Evolutionary conservation across 805 yeast species (phyloP).

Genomic region (Ogataea glucozyma): DNA sequence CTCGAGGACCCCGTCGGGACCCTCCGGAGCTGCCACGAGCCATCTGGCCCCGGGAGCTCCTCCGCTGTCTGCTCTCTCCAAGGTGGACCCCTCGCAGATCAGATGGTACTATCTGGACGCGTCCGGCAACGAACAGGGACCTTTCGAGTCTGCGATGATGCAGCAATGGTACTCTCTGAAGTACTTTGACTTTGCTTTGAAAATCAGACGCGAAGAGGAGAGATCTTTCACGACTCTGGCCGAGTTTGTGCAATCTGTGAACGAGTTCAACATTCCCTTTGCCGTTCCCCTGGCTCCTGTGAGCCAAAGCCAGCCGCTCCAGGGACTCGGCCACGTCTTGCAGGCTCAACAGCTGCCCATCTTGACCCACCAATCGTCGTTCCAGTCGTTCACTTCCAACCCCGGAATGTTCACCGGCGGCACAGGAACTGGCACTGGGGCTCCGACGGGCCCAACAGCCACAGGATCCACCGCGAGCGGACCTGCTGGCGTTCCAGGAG

Average conservation of each 20-base stretch:
- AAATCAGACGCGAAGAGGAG: slow-evolving; percentile 61
- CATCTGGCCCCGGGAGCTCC: too few species aligned
- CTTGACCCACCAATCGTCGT: slow-evolving; percentile 14
- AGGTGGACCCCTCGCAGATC: slow-evolving; percentile 36
- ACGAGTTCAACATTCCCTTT: slow-evolving; percentile 61
- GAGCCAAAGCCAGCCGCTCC: too few species aligned
- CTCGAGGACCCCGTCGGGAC: slow-evolving; percentile 8
- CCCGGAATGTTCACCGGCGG: slow-evolving; percentile 17
- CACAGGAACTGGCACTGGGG: slow-evolving; percentile 1
- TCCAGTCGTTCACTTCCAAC: slow-evolving; percentile 19
- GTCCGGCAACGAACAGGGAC: slow-evolving; percentile 73
- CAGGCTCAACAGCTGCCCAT: slow-evolving; percentile 5
- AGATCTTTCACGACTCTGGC: slow-evolving; percentile 48
- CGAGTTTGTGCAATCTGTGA: slow-evolving; percentile 50
- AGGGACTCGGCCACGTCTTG: too few species aligned
- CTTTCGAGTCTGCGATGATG: slow-evolving; percentile 73
- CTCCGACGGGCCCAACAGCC: slow-evolving; percentile 6
- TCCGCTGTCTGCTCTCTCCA: slow-evolving; percentile 21
- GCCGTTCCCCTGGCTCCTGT: slow-evolving; percentile 50
- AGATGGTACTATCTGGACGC: slow-evolving; percentile 78
- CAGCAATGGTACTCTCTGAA: slow-evolving; percentile 71
- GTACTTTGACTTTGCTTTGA: slow-evolving; percentile 56
- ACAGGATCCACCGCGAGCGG: background rate
- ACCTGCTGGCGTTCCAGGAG: slow-evolving; percentile 10
- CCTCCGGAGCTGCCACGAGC: too few species aligned